Evolutionary conservation across 495 filamentous ascomycete genomes (phyloP).

Genomic region (Aspergillus incahuasiensis): DNA sequence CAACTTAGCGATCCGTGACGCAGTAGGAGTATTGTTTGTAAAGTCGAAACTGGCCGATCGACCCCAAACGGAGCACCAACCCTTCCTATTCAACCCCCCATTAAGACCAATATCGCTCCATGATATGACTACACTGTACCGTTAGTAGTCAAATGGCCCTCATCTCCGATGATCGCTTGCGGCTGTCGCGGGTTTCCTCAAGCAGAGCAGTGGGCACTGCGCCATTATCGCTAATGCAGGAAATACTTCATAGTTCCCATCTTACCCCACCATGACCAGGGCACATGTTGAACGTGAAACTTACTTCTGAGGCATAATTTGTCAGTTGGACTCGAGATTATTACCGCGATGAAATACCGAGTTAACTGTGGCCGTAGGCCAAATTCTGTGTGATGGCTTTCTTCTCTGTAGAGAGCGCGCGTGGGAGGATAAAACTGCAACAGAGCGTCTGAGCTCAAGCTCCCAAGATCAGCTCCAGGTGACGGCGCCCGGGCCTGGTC

Average conservation of each 20-base stretch:
- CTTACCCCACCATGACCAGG: conserved; percentile 1
- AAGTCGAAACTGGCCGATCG: neutral
- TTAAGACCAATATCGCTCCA: neutral
- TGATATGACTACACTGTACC: neutral
- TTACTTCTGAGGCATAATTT: neutral
- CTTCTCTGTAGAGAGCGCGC: too few relatives aligned
- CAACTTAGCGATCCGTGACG: neutral
- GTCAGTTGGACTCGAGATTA: too few relatives aligned
- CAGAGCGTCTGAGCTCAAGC: neutral
- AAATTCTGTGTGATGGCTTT: too few relatives aligned
- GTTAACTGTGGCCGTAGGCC: too few relatives aligned
- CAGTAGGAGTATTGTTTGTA: neutral
- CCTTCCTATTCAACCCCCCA: neutral
- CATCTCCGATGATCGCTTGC: neutral
- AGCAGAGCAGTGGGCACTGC: neutral
- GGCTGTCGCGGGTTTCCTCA: conserved; percentile 1
- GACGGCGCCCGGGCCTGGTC: neutral
- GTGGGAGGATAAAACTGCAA: neutral
- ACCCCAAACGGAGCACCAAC: neutral
- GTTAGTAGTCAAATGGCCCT: neutral
- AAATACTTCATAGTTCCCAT: conserved; percentile 3
- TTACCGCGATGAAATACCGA: too few relatives aligned
- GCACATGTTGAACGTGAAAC: neutral
- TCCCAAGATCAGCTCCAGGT: neutral
- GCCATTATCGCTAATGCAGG: conserved; percentile 8